Evolutionary conservation across 805 yeast species (phyloP).

Genomic region (Tetrapisispora pingtungensis): DNA sequence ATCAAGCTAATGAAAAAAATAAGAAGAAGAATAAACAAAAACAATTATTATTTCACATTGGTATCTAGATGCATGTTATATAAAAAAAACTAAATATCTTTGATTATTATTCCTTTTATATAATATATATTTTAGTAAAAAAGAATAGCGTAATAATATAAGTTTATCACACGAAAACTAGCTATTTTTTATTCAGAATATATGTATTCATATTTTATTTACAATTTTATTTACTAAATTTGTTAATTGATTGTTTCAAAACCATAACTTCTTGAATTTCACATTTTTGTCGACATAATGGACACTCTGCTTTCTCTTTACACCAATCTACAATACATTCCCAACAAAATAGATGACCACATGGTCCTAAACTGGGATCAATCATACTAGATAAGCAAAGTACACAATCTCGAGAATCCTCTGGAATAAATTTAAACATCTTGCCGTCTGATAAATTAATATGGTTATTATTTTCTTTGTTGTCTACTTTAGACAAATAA

Average conservation of each 20-base stretch:
- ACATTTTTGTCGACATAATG: constrained; percentile 71
- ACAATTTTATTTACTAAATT: too few species aligned
- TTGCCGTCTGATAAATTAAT: constrained; percentile 49
- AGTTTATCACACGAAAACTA: too few species aligned
- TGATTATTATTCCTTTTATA: too few species aligned
- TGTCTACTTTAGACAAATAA: neutral
- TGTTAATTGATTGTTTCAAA: neutral
- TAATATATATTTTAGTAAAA: too few species aligned
- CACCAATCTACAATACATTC: constrained; percentile 83
- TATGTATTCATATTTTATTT: too few species aligned
- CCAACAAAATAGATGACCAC: constrained; percentile 96
- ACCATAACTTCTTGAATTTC: constrained; percentile 41
- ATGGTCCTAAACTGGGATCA: constrained; percentile 74
- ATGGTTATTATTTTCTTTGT: constrained; percentile 5
- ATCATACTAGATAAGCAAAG: constrained; percentile 72
- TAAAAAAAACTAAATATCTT: too few species aligned
- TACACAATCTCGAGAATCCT: constrained; percentile 65
- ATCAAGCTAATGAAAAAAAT: constrained; percentile 8
- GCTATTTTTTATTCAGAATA: neutral
- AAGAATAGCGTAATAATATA: too few species aligned
- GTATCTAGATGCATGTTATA: constrained; percentile 21
- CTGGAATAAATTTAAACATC: constrained; percentile 59
- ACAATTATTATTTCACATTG: constrained; percentile 43
- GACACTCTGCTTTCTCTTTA: constrained; percentile 79
- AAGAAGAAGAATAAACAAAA: constrained; percentile 40